Evolutionary conservation across 179 eudicot genomes (phyloP).

Genomic region (Corrigiola litoralis): DNA sequence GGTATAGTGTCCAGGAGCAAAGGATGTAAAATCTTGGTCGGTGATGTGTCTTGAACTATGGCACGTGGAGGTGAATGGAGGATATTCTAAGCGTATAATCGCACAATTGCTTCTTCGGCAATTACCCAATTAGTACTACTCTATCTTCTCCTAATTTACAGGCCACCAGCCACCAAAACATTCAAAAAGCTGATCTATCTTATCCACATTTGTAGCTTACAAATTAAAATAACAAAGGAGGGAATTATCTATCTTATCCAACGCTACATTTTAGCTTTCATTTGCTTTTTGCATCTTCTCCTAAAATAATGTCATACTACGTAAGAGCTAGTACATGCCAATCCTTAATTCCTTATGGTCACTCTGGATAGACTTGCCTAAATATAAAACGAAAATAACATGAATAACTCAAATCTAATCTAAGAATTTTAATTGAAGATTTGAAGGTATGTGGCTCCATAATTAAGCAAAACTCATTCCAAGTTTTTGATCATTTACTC

Average conservation of each 20-base stretch:
- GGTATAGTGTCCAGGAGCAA: not conserved
- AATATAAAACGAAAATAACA: no score
- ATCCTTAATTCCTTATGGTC: no score
- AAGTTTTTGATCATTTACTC: no score
- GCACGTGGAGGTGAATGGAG: not conserved
- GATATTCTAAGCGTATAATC: not conserved
- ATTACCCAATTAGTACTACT: not conserved
- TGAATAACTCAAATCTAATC: no score
- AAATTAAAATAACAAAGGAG: not conserved
- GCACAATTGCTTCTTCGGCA: not conserved
- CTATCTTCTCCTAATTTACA: not conserved
- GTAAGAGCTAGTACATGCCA: no score
- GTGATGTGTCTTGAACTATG: not conserved
- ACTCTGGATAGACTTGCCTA: no score
- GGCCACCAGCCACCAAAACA: not conserved
- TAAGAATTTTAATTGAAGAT: no score
- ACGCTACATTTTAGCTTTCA: not conserved
- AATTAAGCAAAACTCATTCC: no score
- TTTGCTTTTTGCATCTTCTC: no score
- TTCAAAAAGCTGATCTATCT: constrained; percentile 2
- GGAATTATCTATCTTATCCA: not conserved
- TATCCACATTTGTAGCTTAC: not conserved
- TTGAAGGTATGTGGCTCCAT: no score
- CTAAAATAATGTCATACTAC: no score
- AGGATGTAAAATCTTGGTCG: not conserved